A percentile compares a stretch with the other conserved stretches of the same genome.
Evolutionary conservation across 2,329 filamentous ascomycete genomes (phyloP).

Genomic region (Hypomyces perniciosus): DNA sequence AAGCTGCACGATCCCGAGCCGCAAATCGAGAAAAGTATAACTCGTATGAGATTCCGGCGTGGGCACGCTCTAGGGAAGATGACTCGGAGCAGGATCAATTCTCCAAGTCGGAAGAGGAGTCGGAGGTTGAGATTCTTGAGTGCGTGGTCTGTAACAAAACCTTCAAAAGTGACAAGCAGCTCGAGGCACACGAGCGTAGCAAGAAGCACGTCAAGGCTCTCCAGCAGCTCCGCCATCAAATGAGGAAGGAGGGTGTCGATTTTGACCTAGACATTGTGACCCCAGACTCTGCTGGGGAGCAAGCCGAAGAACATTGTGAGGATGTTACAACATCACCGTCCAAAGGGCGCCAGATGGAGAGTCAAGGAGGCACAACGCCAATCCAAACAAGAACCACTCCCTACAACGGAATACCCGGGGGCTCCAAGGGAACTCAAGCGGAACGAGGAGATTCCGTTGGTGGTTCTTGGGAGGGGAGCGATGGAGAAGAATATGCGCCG

Average conservation of each 20-base stretch:
- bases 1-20: conserved; percentile 76
- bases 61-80: conserved; percentile 59
- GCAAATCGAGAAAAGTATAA: conserved; percentile 71
- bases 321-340: background rate
- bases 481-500: conserved; percentile 42
- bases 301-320: background rate
- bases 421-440: background rate
- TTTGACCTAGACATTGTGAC: conserved; percentile 39
- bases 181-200: conserved; percentile 86
- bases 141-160: conserved; percentile 73
- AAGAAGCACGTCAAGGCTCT: conserved; percentile 92
- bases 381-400: no score
- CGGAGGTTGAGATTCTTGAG: conserved; percentile 56
- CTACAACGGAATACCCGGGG: no score
- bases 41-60: conserved; percentile 62
- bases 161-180: conserved; percentile 91
- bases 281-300: background rate
- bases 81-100: conserved; percentile 54
- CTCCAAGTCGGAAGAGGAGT: conserved; percentile 51
- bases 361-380: no score
- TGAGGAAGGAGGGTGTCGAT: conserved; percentile 71
- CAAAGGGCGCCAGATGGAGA: no score
- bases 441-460: background rate
- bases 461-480: background rate
- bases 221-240: conserved; percentile 70